Evolutionary conservation across 257 asterid species (phyloP).

Genomic region (Fraxinus quadrangulata): DNA sequence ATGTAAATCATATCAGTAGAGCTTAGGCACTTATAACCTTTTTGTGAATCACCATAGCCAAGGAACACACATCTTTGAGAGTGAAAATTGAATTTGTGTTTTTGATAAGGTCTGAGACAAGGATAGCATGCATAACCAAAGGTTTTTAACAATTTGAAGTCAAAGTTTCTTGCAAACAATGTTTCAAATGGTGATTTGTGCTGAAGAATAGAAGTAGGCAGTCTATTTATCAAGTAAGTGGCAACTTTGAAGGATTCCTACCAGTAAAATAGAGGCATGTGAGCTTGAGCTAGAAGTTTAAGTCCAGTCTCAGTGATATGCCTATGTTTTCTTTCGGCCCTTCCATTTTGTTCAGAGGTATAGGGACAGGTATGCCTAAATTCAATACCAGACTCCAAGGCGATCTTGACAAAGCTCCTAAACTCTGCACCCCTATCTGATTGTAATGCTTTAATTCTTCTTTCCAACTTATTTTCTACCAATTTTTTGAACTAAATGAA

Average conservation of each 20-base stretch:
- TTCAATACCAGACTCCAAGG: no score
- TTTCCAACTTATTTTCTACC: neutral
- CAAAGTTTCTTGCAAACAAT: no score
- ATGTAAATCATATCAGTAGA: no score
- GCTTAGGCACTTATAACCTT: neutral
- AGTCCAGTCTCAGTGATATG: neutral
- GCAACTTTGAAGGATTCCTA: neutral
- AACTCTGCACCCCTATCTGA: no score
- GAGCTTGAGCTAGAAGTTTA: neutral
- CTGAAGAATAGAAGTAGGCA: neutral
- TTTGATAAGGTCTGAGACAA: neutral
- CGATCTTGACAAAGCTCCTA: no score
- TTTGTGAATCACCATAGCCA: neutral
- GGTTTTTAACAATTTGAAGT: rapidly evolving
- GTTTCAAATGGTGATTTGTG: neutral
- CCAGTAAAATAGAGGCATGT: neutral
- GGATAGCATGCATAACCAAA: neutral
- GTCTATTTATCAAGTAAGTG: neutral
- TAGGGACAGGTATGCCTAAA: no score
- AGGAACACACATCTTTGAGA: neutral
- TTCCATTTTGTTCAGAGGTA: no score
- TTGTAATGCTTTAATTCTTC: no score
- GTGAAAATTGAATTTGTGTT: neutral
- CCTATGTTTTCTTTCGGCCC: neutral
- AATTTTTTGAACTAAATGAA: neutral